Conservation (phyloP, 306 rosid genomes). For the Senna tora region DNA sequence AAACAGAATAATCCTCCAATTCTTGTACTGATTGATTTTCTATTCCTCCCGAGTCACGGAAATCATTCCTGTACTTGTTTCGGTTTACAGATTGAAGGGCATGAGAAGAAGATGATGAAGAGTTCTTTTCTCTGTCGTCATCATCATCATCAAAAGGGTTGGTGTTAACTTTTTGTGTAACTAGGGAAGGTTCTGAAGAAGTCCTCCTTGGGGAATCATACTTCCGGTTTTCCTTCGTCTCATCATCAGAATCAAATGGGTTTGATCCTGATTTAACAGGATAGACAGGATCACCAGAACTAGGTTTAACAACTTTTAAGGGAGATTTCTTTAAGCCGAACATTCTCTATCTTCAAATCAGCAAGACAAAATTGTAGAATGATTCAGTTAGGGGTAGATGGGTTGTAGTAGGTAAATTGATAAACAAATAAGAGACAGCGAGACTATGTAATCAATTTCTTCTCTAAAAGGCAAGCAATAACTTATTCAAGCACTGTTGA, state of each 20-base stretch:
- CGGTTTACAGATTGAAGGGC: constrained; percentile 45
- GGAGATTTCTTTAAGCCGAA: constrained; percentile 77
- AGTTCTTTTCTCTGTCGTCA: constrained; percentile 29
- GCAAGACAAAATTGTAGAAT: constrained; percentile 5
- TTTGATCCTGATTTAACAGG: constrained; percentile 49
- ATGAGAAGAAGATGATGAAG: constrained; percentile 44
- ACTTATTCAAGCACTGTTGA: constrained; percentile 8
- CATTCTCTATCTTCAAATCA: constrained; percentile 46
- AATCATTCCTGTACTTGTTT: constrained; percentile 72
- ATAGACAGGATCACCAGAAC: constrained; percentile 49
- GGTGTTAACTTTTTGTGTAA: constrained; percentile 42
- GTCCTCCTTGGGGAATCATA: constrained; percentile 47
- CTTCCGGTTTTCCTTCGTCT: constrained; percentile 43
- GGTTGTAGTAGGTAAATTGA: neutral
- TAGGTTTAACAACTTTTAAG: constrained; percentile 51
- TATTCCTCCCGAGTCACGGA: constrained; percentile 79
- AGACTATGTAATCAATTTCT: constrained; percentile 29
- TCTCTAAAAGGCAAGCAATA: constrained; percentile 39
- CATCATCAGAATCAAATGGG: constrained; percentile 73
- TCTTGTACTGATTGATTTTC: constrained; percentile 85
- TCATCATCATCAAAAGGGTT: constrained; percentile 76
- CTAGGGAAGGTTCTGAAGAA: constrained; percentile 44
- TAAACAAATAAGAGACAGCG: constrained; percentile 18
- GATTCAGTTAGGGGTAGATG: neutral
- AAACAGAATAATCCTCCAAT: constrained; percentile 77